A percentile compares a stretch with the other conserved stretches of the same genome.
phyloP scores from a whole-genome alignment of 1,139 yeast species.

The Yamadazyma aaseri region DNA sequence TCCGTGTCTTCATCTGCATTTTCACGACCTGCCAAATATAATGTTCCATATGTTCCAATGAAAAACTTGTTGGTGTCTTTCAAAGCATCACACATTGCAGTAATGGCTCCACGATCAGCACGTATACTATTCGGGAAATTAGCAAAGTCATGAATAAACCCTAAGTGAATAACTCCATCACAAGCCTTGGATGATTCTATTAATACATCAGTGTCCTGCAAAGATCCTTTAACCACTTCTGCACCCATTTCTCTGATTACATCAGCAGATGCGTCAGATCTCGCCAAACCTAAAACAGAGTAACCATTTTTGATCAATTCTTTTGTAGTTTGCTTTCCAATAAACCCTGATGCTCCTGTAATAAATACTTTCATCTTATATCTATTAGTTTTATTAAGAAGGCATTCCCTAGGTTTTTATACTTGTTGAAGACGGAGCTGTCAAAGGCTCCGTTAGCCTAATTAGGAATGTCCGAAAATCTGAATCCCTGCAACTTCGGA shows the following conservation, averaged over 20 bases:
- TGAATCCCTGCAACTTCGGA: no score
- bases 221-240: slow-evolving; percentile 20
- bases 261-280: slow-evolving; percentile 33
- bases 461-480: no score
- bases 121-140: slow-evolving; percentile 10
- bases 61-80: slow-evolving; percentile 22
- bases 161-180: slow-evolving; percentile 35
- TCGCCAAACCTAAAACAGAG: slow-evolving; percentile 35
- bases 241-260: slow-evolving; percentile 21
- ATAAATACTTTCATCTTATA: slow-evolving; percentile 26
- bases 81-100: slow-evolving; percentile 21
- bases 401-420: no score
- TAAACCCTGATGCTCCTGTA: slow-evolving; percentile 42
- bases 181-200: slow-evolving; percentile 20
- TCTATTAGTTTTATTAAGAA: background rate
- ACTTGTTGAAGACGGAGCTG: no score
- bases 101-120: slow-evolving; percentile 19
- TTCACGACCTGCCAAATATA: slow-evolving; percentile 2
- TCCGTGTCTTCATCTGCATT: slow-evolving; percentile 2
- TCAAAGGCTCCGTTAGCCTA: no score
- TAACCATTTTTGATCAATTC: slow-evolving; percentile 26
- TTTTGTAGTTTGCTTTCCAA: slow-evolving; percentile 31
- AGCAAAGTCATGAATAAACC: slow-evolving; percentile 24
- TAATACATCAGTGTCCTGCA: slow-evolving; percentile 22
- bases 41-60: slow-evolving; percentile 16